Evolutionary conservation across 805 yeast species (phyloP).

Genomic region (Barnettozyma salicaria): DNA sequence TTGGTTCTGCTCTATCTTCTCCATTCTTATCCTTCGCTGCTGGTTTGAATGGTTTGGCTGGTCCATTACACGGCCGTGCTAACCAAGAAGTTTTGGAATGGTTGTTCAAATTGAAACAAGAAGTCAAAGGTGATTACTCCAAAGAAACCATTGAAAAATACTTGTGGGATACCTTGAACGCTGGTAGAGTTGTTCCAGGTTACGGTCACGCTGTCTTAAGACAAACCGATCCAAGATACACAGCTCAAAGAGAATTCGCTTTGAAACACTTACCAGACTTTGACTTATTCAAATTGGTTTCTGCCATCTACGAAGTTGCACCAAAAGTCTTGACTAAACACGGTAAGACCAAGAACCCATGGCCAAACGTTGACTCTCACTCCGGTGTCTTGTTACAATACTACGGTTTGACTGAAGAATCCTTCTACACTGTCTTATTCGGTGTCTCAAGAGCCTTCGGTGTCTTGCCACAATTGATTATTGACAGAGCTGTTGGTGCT

Average conservation of each 20-base stretch:
- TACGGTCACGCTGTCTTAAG: slow-evolving; percentile 86
- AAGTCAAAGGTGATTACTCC: slow-evolving; percentile 58
- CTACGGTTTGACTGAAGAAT: slow-evolving; percentile 77
- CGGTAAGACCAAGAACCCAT: slow-evolving; percentile 89
- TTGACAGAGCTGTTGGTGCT: slow-evolving; percentile 76
- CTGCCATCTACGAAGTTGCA: slow-evolving; percentile 74
- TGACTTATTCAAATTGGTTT: slow-evolving; percentile 72
- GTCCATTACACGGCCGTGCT: slow-evolving; percentile 85
- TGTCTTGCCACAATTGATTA: slow-evolving; percentile 78
- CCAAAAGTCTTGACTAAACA: slow-evolving; percentile 75
- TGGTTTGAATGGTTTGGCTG: slow-evolving; percentile 80
- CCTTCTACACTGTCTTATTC: slow-evolving; percentile 80
- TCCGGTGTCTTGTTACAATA: slow-evolving; percentile 81
- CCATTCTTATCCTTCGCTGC: slow-evolving; percentile 77
- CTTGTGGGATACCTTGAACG: slow-evolving; percentile 71
- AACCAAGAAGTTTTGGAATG: slow-evolving; percentile 84
- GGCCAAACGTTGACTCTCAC: slow-evolving; percentile 89
- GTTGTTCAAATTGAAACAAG: slow-evolving; percentile 60
- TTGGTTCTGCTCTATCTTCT: slow-evolving; percentile 75
- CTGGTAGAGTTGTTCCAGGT: slow-evolving; percentile 85
- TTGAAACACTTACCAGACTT: slow-evolving; percentile 70
- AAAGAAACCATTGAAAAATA: slow-evolving; percentile 65
- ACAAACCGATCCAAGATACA: slow-evolving; percentile 85
- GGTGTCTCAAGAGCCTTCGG: slow-evolving; percentile 87
- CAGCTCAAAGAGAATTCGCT: slow-evolving; percentile 81